These are phyloP conservation scores for Aspergillus incahuasiensis DNA, from an alignment of 495 filamentous ascomycete species.

Conservation along the genomic window DNA sequence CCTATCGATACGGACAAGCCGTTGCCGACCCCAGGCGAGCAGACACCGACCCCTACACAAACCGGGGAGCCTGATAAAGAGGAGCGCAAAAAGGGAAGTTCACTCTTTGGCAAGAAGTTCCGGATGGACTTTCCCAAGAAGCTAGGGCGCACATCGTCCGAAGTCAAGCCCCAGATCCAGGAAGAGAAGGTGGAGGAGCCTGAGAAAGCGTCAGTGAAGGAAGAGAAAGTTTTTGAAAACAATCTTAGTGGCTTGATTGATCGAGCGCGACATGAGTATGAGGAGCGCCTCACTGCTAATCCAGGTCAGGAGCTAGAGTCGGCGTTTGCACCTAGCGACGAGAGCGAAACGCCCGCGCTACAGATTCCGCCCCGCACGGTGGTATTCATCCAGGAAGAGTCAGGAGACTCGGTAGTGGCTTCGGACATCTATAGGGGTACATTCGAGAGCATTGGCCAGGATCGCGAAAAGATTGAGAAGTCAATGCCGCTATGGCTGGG, in stretches of 20 bases:
- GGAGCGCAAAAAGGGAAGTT: conserved; percentile 62
- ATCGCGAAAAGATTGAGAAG: conserved; percentile 79
- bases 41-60: conserved; percentile 43
- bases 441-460: conserved; percentile 67
- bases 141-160: conserved; percentile 67
- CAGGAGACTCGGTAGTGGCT: conserved; percentile 78
- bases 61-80: conserved; percentile 66
- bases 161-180: conserved; percentile 65
- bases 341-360: conserved; percentile 80
- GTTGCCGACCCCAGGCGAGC: conserved; percentile 41
- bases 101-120: conserved; percentile 82
- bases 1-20: conserved; percentile 29
- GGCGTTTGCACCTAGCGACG: conserved; percentile 68
- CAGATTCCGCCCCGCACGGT: conserved; percentile 73
- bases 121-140: conserved; percentile 85
- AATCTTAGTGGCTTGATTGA: conserved; percentile 79
- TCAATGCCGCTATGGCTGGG: conserved; percentile 86
- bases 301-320: conserved; percentile 53
- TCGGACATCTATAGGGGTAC: conserved; percentile 89
- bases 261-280: conserved; percentile 71
- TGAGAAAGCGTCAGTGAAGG: conserved; percentile 55
- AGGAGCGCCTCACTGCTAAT: conserved; percentile 58
- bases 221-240: conserved; percentile 77
- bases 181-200: conserved; percentile 87
- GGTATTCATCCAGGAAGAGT: conserved; percentile 93